Percentiles rank a stretch among this genome's conserved stretches.
Conservation (phyloP, 2,329 filamentous ascomycete species). For the Orbilia oligospora region DNA sequence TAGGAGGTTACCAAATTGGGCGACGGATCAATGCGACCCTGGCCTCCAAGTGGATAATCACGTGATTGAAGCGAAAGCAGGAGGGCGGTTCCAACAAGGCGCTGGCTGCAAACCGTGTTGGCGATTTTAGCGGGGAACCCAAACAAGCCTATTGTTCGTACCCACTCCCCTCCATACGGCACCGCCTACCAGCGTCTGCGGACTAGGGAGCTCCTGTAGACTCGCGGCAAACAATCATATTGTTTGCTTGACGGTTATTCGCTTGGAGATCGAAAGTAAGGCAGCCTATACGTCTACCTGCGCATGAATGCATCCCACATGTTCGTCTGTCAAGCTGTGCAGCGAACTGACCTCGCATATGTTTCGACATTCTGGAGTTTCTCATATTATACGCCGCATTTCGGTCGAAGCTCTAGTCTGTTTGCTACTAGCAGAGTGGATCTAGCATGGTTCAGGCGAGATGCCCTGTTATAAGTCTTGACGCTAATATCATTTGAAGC, state of each 20-base stretch:
- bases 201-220: conserved; percentile 43
- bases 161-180: conserved; percentile 18
- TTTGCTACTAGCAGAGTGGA: too few relatives aligned
- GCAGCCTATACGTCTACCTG: conserved; percentile 16
- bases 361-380: background rate
- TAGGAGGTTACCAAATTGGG: conserved; percentile 15
- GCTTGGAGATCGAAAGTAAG: background rate
- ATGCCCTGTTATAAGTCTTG: background rate
- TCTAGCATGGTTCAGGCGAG: background rate
- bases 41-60: background rate
- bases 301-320: conserved; percentile 16
- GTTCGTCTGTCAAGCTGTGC: conserved; percentile 3
- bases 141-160: conserved; percentile 49
- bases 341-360: background rate
- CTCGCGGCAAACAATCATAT: conserved; percentile 56
- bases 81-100: conserved; percentile 54
- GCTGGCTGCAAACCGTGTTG: conserved; percentile 20
- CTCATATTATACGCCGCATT: background rate
- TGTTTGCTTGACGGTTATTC: conserved; percentile 25
- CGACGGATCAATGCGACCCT: conserved; percentile 2
- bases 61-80: conserved; percentile 37
- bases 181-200: conserved; percentile 51
- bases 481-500: background rate
- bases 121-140: background rate
- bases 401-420: background rate